Evolutionary conservation across 2,329 filamentous ascomycete genomes (phyloP), one percentile per base, ranked within the genome.

Genomic region (Alternaria infectoria): DNA sequence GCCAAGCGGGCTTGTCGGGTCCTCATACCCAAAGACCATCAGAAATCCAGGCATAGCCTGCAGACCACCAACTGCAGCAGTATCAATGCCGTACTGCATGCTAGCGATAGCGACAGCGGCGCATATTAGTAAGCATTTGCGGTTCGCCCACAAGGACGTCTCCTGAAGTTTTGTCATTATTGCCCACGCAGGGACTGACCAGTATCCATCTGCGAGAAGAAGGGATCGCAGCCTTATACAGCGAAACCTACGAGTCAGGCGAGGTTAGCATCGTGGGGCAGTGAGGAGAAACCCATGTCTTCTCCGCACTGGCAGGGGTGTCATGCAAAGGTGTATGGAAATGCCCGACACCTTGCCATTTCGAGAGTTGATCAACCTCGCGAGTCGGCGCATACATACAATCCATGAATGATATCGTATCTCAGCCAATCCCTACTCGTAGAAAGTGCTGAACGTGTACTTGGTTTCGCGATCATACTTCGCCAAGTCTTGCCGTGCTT

Each of bases 11-110:
- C 64, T 72, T 1, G 62, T 61, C 71, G 83, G 78, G 54, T 84
- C 80, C 19, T 78, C 74, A 58, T 86, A 83, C 3, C 85, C 85
- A 69, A 85, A 87, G 0, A 87, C 83, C 57, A 79, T 74, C 7
- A 85, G 68, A 54, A 86, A 86, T 0, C 85, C 84, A 0, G 84
- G 84, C 83, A 67, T 68, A 2, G 68, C 67, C 43, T 73, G 70
- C 13, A 71, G 72, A 3, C 80, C 82, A 9, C 81, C 81, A 0
- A 86, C 77, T 8, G 81, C 81, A 3, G 82, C 80, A 11, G 79
- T 82, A 70, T 86, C 84, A 6, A 86, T 80, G 3, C 84, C 84
- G 71, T 86, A 86, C 67, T 87, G 84, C 79, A 86, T 84, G 64
- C 83, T 85, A 5, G 83, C 83, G 28, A 83, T 77, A 5, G 83